Base-by-base conservation (phyloP, 441 rosid species). In the Adansonia gregorii region DNA sequence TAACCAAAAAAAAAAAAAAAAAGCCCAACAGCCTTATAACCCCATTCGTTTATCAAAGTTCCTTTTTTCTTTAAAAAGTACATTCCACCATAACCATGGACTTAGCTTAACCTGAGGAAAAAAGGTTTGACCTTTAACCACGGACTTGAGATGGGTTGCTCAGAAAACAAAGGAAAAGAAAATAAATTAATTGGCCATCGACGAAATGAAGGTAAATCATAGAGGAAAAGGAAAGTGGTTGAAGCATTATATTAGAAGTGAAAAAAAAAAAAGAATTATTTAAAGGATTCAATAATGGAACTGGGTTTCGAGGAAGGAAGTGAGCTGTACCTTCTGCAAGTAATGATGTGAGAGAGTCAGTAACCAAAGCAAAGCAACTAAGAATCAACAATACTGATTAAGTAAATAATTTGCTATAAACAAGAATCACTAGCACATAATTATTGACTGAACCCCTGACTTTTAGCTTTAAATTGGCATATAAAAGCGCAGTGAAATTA, bases 311-410 rank as follows among this genome's bases (percentile, higher is more conserved):
- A 12, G 55, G 39, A 35, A 56, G 55, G 39, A 20, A 58, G 12
- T 58, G 67, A 73, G 41, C 41, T 58, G 67, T 72, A 54, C 17
- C 48, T 70, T 31, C 74, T 52, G 74, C 10, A 15, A 72, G 52
- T 39, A 11, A 65, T 5, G 61, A 39, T 39, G 65, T 11, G 17
- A 12, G 45, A 12, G n/a, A 12, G 17, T 27, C 43, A 49, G 74
- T 11, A 45, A 67, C 56, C 12, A 71, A 19, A 43, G 35, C n/a
- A 39, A 27, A 43, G 52, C 71, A 35, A 31, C 24, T 31, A 14
- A 58, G 67, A 20, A 61, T 27, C 67, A 27, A 27, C 14, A 61
- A 61, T 61, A 61, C 67, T 61, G 67, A 61, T 61, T 61, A 61
- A 61, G 19, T 27, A 61, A 61, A 31, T 61, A 27, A 14, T 27